These are phyloP conservation scores for Xylaria hypoxylon DNA, from an alignment of 2,329 filamentous ascomycete species.

Conservation along the genomic window DNA sequence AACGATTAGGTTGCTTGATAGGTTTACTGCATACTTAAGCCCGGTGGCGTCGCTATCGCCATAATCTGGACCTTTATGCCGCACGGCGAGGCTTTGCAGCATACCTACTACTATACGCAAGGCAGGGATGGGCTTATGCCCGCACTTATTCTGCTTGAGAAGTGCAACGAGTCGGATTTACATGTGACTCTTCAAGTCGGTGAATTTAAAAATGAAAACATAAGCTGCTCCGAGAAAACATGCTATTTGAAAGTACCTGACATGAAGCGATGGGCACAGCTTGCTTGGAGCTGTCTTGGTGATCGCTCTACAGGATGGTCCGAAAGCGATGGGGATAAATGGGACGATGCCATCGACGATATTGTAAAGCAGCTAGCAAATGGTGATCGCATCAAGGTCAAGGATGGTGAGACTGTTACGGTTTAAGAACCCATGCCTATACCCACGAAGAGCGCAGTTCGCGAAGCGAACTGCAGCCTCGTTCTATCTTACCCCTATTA, in stretches of 20 bases:
- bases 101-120: conserved; percentile 37
- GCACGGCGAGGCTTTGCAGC: conserved; percentile 36
- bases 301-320: conserved; percentile 12
- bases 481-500: too few relatives aligned
- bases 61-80: conserved; percentile 39
- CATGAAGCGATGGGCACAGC: conserved; percentile 35
- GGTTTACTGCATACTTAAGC: conserved; percentile 37
- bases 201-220: conserved; percentile 5
- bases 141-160: neutral
- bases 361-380: conserved; percentile 35
- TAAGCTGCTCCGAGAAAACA: conserved; percentile 1
- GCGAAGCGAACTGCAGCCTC: too few relatives aligned
- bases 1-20: conserved; percentile 31
- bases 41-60: conserved; percentile 34
- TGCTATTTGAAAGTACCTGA: conserved; percentile 25
- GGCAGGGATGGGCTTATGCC: conserved; percentile 37
- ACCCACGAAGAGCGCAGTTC: too few relatives aligned
- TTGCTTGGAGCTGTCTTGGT: conserved; percentile 39
- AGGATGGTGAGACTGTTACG: too few relatives aligned
- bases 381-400: too few relatives aligned
- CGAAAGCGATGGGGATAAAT: conserved; percentile 35
- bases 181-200: conserved; percentile 4
- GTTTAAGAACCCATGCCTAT: too few relatives aligned
- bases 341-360: conserved; percentile 35
- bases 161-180: neutral